Percentiles rank a stretch among this genome's conserved stretches.
These are phyloP conservation scores for Tetracentron sinense DNA, from an alignment of 164 flowering plant genomes.

Conservation along the genomic window DNA sequence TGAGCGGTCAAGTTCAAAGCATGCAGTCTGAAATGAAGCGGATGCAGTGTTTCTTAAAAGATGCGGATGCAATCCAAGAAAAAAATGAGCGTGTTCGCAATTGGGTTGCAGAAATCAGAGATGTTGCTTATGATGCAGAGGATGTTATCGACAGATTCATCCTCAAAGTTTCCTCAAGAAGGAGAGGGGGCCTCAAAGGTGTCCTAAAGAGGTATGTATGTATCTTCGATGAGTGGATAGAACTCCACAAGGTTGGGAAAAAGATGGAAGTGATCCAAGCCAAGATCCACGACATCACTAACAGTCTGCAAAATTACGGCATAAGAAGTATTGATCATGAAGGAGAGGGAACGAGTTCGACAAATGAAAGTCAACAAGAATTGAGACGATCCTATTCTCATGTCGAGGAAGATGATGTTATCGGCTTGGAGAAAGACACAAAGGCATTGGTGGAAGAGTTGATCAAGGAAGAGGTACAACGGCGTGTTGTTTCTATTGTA, in stretches of 20 bases:
- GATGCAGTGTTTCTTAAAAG: neutral
- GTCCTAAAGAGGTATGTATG: neutral
- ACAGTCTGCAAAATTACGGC: neutral
- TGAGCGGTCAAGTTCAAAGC: neutral
- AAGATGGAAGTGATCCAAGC: neutral
- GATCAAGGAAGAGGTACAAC: neutral
- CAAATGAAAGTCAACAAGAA: neutral
- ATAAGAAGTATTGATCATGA: too few relatives aligned
- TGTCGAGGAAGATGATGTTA: neutral
- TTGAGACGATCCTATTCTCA: neutral
- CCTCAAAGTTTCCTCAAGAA: neutral
- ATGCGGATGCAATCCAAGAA: neutral
- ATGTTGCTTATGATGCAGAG: neutral
- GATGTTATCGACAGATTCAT: neutral
- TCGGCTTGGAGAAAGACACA: constrained; percentile 6
- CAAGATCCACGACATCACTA: neutral
- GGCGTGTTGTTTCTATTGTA: neutral
- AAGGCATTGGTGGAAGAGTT: neutral
- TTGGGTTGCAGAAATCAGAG: neutral
- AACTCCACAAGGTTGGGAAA: neutral
- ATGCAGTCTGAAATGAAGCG: neutral
- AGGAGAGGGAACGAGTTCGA: neutral
- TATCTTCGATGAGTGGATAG: neutral
- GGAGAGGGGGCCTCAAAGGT: neutral
- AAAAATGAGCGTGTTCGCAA: neutral